Evolutionary conservation across 306 rosid species (phyloP), one percentile per base, ranked within the genome.

Genomic region (Prunus fruticosa): DNA sequence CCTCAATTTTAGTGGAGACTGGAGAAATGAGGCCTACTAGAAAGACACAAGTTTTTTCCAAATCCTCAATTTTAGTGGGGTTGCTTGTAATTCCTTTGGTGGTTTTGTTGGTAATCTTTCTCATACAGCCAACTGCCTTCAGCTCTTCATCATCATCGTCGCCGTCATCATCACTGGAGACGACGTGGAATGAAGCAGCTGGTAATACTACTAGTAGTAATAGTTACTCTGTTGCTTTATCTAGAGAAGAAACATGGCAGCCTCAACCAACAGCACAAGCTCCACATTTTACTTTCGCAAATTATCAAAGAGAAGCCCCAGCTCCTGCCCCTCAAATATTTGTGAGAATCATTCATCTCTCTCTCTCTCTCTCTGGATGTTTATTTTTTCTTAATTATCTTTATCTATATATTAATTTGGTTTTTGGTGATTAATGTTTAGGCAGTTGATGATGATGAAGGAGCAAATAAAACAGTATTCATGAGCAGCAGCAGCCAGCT

Each of bases 401-500:
- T 34, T 34, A 25, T 25, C 12, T 63, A 2, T 47, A 47, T 30
- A 30, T 47, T 47, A 47, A 47, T 47, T 47, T 47, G 51, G 51
- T 47, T 10, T 47, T 12, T 47, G 15, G 51, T 47, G 14, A 47
- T 13, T 10, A 10, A 47, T 46, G 3, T 8, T 47, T 47, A 47
- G 51, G 51, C 12, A 47, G 51, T 10, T 47, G 51, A 47, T 47
- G 51, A 10, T 10, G 14, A 10, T 10, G 14, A n/a, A n/a, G n/a
- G 15, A 47, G 51, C 12, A 13, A 47, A 10, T 10, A 47, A 47
- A 47, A 47, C 51, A 3, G 51, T 2, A 47, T 2, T 47, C 12
- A 47, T 0, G 15, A 25, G 64, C 19, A 78, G 53, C 77, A 79
- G 79, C 47, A 23, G 3, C 28, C 49, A 45, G 20, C 74, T 82